Conservation (phyloP, 2,329 filamentous ascomycete genomes). For the Teratosphaeria epicoccoides region DNA sequence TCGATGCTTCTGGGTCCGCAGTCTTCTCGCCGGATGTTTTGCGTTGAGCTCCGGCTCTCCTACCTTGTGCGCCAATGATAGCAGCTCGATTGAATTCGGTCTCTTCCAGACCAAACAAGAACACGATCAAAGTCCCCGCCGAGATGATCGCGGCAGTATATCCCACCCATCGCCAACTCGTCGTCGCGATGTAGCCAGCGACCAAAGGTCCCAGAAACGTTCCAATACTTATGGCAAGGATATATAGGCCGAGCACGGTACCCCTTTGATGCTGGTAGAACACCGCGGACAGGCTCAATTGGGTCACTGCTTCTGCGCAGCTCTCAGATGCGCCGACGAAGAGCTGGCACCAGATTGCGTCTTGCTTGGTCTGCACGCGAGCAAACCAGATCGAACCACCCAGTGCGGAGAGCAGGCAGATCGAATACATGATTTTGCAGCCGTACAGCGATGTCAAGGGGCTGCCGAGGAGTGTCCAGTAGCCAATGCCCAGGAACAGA, state of each 20-base stretch:
- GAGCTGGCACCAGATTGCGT: slow-evolving; percentile 46
- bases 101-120: slow-evolving; percentile 45
- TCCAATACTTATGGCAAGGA: slow-evolving; percentile 45
- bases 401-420: slow-evolving; percentile 41
- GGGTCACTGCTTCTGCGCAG: slow-evolving; percentile 46
- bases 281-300: slow-evolving; percentile 47
- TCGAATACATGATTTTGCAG: slow-evolving; percentile 43
- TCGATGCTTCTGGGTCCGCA: background rate
- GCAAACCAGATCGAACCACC: slow-evolving; percentile 47
- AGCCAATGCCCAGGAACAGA: slow-evolving; percentile 46
- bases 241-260: slow-evolving; percentile 44
- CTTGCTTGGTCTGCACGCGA: slow-evolving; percentile 30
- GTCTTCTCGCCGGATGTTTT: background rate
- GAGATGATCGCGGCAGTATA: slow-evolving; percentile 43
- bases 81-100: slow-evolving; percentile 39
- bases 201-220: slow-evolving; percentile 47
- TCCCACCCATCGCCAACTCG: slow-evolving; percentile 45
- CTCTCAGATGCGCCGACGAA: slow-evolving; percentile 49
- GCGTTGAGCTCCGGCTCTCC: background rate
- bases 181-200: slow-evolving; percentile 40
- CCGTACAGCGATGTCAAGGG: slow-evolving; percentile 46
- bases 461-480: slow-evolving; percentile 44
- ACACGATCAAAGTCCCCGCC: slow-evolving; percentile 36
- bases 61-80: slow-evolving; percentile 19
- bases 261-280: slow-evolving; percentile 50